Percentiles rank a stretch among this genome's conserved stretches.
These are phyloP conservation scores for Xylariaceae sp. DNA, from an alignment of 2,329 filamentous ascomycete genomes.

Conservation along the genomic window DNA sequence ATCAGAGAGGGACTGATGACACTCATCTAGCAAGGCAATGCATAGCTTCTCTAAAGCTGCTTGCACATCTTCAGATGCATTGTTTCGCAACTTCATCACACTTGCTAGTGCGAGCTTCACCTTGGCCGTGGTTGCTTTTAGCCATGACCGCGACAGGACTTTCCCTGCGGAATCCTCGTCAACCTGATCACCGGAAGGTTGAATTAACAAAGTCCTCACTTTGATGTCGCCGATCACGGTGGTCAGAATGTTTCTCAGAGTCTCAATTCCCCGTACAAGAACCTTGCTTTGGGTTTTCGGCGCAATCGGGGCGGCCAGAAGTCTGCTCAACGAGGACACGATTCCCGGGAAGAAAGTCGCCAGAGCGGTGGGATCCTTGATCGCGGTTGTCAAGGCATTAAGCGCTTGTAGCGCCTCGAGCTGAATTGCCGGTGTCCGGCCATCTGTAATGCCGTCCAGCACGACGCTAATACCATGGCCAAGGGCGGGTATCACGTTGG, in stretches of 20 bases:
- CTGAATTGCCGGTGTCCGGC: constrained; percentile 62
- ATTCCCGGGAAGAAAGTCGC: constrained; percentile 85
- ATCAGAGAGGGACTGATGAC: constrained; percentile 64
- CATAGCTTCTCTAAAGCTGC: constrained; percentile 65
- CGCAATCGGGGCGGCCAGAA: constrained; percentile 63
- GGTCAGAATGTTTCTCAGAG: constrained; percentile 51
- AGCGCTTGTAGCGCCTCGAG: constrained; percentile 63
- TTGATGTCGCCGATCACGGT: constrained; percentile 55
- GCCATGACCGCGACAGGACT: constrained; percentile 56
- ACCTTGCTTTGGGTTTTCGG: constrained; percentile 53
- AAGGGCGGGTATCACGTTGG: constrained; percentile 66
- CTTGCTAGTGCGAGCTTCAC: constrained; percentile 77
- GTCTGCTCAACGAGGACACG: constrained; percentile 72
- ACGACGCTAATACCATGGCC: constrained; percentile 79
- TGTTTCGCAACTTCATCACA: constrained; percentile 67
- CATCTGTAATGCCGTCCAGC: constrained; percentile 65
- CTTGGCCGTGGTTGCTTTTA: constrained; percentile 73
- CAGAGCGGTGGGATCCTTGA: constrained; percentile 68
- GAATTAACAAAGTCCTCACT: constrained; percentile 42
- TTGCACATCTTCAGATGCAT: constrained; percentile 65
- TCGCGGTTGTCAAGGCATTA: constrained; percentile 53
- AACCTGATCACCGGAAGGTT: constrained; percentile 27
- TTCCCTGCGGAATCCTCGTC: constrained; percentile 32
- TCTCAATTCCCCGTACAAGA: constrained; percentile 56
- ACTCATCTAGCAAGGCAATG: constrained; percentile 70